Evolutionary conservation across 441 rosid genomes (phyloP).

Genomic region (Populus hybrid): DNA sequence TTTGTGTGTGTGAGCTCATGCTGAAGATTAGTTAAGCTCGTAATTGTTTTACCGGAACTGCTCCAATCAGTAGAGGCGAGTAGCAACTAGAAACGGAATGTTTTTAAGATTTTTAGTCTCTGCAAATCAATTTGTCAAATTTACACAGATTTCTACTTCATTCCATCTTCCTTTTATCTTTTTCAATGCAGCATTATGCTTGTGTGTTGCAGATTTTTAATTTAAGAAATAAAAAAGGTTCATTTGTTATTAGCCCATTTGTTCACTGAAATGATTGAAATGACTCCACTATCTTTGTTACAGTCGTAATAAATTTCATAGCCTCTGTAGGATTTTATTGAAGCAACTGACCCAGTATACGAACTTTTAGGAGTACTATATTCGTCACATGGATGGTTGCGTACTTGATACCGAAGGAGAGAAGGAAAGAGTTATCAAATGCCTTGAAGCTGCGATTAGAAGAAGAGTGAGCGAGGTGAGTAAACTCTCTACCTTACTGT

Average conservation of each 20-base stretch:
- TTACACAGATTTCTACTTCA: not conserved
- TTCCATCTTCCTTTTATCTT: not conserved
- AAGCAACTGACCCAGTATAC: not conserved
- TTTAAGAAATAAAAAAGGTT: not conserved
- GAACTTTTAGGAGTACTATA: constrained; percentile 58
- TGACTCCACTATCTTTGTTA: not conserved
- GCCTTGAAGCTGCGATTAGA: constrained; percentile 82
- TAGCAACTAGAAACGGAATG: not conserved
- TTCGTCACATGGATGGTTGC: constrained; percentile 90
- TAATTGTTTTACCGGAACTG: not conserved
- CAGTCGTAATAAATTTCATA: not conserved
- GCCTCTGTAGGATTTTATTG: not conserved
- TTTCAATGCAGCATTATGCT: not conserved
- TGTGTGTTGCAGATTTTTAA: not conserved
- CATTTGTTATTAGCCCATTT: not conserved
- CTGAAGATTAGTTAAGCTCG: not conserved
- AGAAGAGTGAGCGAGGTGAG: constrained; percentile 90
- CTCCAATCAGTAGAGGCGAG: not conserved
- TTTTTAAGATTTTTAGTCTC: no score
- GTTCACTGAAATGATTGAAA: not conserved
- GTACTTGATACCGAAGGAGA: constrained; percentile 74
- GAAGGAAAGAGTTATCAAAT: constrained; percentile 77
- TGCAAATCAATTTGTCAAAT: not conserved
- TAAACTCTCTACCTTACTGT: not conserved
- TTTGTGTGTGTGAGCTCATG: not conserved